Evolutionary conservation across 2,329 filamentous ascomycete genomes (phyloP).

Genomic region (Aspergillus alliaceus): DNA sequence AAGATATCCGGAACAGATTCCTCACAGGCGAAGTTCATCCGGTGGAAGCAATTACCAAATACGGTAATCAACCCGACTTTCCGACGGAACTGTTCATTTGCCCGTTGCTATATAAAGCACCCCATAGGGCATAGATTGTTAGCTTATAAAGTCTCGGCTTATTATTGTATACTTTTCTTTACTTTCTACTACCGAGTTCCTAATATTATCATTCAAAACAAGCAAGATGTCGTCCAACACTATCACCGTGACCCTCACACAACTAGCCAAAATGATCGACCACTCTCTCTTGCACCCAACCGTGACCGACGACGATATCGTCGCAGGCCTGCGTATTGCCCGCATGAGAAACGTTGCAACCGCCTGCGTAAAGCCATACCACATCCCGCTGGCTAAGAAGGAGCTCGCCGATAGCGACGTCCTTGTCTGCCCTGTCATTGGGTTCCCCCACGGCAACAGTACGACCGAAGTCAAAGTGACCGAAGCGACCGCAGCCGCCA

Average conservation of each 20-base stretch:
- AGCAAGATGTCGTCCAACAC: neutral
- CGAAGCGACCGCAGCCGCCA: constrained; percentile 52
- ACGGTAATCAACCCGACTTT: neutral
- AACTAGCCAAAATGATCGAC: constrained; percentile 50
- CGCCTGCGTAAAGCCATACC: constrained; percentile 61
- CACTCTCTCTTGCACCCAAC: constrained; percentile 64
- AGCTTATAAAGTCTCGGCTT: neutral
- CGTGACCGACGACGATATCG: constrained; percentile 58
- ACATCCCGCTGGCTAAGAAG: constrained; percentile 49
- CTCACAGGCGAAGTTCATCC: neutral
- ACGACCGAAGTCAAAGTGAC: constrained; percentile 55
- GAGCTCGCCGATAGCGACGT: constrained; percentile 53
- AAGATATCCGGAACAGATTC: too few species aligned
- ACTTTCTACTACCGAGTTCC: neutral
- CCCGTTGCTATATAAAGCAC: neutral
- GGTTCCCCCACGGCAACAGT: constrained; percentile 61
- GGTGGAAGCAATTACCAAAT: neutral
- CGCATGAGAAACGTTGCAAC: constrained; percentile 53
- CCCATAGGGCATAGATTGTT: neutral
- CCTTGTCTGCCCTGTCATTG: constrained; percentile 58
- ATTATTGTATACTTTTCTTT: neutral
- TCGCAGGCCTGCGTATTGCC: constrained; percentile 50
- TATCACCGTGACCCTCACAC: constrained; percentile 31
- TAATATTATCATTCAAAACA: neutral
- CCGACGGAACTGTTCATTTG: neutral